Evolutionary conservation across 495 filamentous ascomycete species (phyloP).

Genomic region (Trichoderma virens): DNA sequence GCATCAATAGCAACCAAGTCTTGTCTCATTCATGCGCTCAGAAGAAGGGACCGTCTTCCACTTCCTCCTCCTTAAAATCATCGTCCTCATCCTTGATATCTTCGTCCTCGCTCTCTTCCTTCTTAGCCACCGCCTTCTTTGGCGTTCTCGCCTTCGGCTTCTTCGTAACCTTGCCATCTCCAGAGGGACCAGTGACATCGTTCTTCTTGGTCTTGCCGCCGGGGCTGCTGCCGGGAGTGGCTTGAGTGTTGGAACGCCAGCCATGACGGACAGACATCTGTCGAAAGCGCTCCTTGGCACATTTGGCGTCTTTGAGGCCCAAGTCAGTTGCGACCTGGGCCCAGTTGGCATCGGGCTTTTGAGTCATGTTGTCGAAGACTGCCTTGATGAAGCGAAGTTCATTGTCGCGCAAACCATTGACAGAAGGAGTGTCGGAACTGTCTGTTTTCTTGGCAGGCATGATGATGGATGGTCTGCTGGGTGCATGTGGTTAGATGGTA

Average conservation of each 20-base stretch:
- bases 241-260: constrained; percentile 12
- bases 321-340: constrained; percentile 9
- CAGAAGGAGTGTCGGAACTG: constrained; percentile 8
- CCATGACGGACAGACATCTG: constrained; percentile 17
- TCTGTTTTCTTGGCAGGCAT: constrained; percentile 18
- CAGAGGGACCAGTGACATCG: background rate
- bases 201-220: background rate
- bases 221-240: background rate
- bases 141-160: background rate
- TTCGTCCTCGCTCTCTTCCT: background rate
- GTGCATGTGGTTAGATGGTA: background rate
- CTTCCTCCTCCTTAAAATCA: background rate
- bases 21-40: background rate
- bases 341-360: constrained; percentile 16
- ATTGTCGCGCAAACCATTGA: constrained; percentile 2
- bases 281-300: constrained; percentile 16
- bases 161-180: constrained; percentile 12
- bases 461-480: background rate
- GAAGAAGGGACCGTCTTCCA: background rate
- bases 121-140: background rate
- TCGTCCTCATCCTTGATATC: constrained; percentile 7
- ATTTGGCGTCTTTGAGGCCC: constrained; percentile 13
- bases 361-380: constrained; percentile 16
- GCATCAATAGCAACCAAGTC: background rate
- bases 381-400: constrained; percentile 16